Evolutionary conservation across 805 yeast genomes (phyloP).

Genomic region (Lachancea cidri): DNA sequence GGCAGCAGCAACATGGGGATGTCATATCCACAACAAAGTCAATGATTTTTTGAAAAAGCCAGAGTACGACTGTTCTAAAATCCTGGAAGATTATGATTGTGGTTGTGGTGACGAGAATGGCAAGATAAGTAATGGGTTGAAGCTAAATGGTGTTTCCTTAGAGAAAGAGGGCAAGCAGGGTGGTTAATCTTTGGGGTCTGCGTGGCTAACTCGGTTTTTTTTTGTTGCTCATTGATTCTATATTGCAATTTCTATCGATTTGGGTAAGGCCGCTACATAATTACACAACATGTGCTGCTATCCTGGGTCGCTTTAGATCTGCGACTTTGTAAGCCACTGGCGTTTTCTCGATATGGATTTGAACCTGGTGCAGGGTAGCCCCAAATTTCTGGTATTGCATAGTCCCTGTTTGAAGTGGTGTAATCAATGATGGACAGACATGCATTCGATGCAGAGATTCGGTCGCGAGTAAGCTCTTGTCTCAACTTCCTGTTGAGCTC

Average conservation of each 20-base stretch:
- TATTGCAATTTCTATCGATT: too few relatives aligned
- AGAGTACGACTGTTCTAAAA: constrained; percentile 76
- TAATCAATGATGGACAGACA: constrained; percentile 42
- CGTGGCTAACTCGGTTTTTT: too few relatives aligned
- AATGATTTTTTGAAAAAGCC: constrained; percentile 65
- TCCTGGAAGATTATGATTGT: constrained; percentile 89
- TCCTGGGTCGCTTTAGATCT: constrained; percentile 1
- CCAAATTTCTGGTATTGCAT: constrained; percentile 37
- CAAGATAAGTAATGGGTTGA: constrained; percentile 21
- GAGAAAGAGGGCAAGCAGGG: constrained; percentile 45
- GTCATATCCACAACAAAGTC: constrained; percentile 84
- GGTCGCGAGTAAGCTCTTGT: constrained; percentile 46
- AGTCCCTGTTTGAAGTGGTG: constrained; percentile 34
- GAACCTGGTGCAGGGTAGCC: constrained; percentile 36
- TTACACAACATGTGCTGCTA: constrained; percentile 31
- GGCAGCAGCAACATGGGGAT: constrained; percentile 93
- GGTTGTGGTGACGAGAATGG: constrained; percentile 84
- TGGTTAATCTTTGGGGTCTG: constrained; percentile 37
- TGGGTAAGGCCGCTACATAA: too few relatives aligned
- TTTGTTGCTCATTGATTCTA: too few relatives aligned
- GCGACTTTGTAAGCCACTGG: constrained; percentile 4
- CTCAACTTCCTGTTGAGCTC: constrained; percentile 52
- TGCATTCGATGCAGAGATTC: constrained; percentile 63
- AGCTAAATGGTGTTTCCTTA: constrained; percentile 31
- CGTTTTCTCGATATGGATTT: constrained; percentile 34